Conservation (phyloP, 805 yeast genomes). For the Yarrowia sp. region DNA sequence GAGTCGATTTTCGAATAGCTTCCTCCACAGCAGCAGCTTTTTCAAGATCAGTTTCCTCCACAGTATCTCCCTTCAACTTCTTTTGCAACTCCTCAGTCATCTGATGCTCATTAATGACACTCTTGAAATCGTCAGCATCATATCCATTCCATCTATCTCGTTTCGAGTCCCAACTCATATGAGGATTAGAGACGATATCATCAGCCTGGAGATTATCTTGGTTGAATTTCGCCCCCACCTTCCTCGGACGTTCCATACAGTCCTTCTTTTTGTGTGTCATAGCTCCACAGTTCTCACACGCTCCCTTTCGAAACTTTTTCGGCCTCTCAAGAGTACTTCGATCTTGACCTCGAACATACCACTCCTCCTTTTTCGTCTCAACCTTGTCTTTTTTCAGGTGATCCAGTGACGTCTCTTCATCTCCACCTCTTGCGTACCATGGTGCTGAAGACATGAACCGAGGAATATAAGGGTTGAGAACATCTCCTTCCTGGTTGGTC, state of each 20-base stretch:
- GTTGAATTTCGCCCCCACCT: constrained; percentile 42
- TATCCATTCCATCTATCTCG: constrained; percentile 84
- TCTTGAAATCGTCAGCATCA: constrained; percentile 59
- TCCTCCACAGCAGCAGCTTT: constrained; percentile 27
- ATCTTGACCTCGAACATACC: constrained; percentile 39
- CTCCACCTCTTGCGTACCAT: constrained; percentile 37
- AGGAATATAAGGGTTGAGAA: constrained; percentile 41
- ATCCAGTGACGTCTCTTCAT: constrained; percentile 32
- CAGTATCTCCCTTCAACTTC: constrained; percentile 27
- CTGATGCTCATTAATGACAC: constrained; percentile 42
- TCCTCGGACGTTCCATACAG: constrained; percentile 58
- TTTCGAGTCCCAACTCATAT: constrained; percentile 60
- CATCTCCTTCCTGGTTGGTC: constrained; percentile 30
- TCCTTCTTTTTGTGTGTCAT: constrained; percentile 50
- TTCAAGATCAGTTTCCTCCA: constrained; percentile 26
- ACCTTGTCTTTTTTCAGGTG: constrained; percentile 35
- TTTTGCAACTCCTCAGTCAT: constrained; percentile 29
- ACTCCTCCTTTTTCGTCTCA: constrained; percentile 32
- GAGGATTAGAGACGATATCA: constrained; percentile 34
- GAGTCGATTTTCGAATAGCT: constrained; percentile 39
- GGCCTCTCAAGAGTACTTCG: constrained; percentile 25
- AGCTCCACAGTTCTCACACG: constrained; percentile 61
- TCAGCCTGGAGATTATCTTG: constrained; percentile 37
- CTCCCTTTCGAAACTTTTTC: constrained; percentile 41
- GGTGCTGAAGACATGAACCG: constrained; percentile 38